These are phyloP conservation scores for Breviolum minutum DNA, from an alignment of 73 alveolate species.

Conservation along the genomic window DNA sequence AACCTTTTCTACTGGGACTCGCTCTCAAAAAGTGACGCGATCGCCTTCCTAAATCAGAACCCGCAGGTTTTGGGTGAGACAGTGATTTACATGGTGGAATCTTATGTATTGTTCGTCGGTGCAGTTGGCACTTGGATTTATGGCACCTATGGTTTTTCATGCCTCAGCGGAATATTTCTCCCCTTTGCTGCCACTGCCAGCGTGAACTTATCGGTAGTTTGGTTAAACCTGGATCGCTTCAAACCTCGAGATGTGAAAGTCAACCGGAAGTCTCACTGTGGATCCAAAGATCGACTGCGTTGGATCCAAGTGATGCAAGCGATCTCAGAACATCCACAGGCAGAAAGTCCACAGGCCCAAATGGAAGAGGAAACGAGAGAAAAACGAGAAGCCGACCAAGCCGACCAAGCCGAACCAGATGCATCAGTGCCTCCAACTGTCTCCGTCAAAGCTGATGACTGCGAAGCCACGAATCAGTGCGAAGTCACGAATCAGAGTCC, in stretches of 20 bases:
- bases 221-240: constrained; percentile 22
- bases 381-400: no score
- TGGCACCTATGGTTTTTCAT: constrained; percentile 35
- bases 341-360: neutral
- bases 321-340: neutral
- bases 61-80: constrained; percentile 87
- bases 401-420: no score
- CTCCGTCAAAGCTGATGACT: no score
- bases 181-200: neutral
- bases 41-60: constrained; percentile 23
- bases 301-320: neutral
- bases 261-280: neutral
- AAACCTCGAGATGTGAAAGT: neutral
- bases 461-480: neutral
- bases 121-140: constrained; percentile 52
- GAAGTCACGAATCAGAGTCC: neutral
- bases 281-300: neutral
- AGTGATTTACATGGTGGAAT: constrained; percentile 85
- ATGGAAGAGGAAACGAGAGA: neutral
- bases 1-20: constrained; percentile 67
- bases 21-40: constrained; percentile 35
- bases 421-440: no score
- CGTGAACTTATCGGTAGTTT: constrained; percentile 6
- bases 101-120: constrained; percentile 16
- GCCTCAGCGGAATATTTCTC: neutral